These are phyloP conservation scores for Tulasnella calospora DNA, from an alignment of 768 basidiomycete genomes.

Conservation along the genomic window DNA sequence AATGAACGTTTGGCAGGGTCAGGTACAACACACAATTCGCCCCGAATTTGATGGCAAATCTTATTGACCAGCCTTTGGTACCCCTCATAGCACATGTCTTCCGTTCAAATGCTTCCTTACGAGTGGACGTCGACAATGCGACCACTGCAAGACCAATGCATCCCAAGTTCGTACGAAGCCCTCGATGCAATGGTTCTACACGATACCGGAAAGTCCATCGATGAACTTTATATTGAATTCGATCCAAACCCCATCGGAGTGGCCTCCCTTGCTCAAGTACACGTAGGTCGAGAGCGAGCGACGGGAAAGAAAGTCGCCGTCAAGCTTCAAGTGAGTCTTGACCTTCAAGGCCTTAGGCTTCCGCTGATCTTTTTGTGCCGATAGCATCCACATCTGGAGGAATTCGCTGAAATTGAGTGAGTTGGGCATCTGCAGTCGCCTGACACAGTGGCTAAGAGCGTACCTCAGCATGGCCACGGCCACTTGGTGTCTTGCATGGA, in stretches of 20 bases:
- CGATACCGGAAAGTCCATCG: conserved; percentile 70
- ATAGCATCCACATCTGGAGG: conserved; percentile 89
- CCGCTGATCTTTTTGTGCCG: background rate
- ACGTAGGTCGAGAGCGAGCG: conserved; percentile 66
- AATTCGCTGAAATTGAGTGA: conserved; percentile 90
- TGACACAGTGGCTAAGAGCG: conserved; percentile 22
- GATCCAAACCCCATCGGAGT: conserved; percentile 87
- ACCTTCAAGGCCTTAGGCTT: background rate
- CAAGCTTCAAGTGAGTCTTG: conserved; percentile 42
- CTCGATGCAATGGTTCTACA: conserved; percentile 67
- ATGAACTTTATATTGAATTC: conserved; percentile 78
- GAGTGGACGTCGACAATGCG: conserved; percentile 60
- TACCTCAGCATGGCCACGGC: conserved; percentile 37
- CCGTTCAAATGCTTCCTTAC: conserved; percentile 49
- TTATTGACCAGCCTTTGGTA: conserved; percentile 29
- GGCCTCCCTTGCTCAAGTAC: conserved; percentile 94
- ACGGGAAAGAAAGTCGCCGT: conserved; percentile 79
- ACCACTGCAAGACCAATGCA: conserved; percentile 84
- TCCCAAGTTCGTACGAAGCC: conserved; percentile 76
- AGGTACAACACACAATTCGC: background rate
- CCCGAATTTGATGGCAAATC: background rate
- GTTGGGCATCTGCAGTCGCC: conserved; percentile 68
- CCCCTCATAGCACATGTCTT: conserved; percentile 80
- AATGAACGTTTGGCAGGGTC: background rate
- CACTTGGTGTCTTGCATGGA: conserved; percentile 58